Evolutionary conservation across 2,329 filamentous ascomycete species (phyloP).

Genomic region (Chaetomium strumarium): DNA sequence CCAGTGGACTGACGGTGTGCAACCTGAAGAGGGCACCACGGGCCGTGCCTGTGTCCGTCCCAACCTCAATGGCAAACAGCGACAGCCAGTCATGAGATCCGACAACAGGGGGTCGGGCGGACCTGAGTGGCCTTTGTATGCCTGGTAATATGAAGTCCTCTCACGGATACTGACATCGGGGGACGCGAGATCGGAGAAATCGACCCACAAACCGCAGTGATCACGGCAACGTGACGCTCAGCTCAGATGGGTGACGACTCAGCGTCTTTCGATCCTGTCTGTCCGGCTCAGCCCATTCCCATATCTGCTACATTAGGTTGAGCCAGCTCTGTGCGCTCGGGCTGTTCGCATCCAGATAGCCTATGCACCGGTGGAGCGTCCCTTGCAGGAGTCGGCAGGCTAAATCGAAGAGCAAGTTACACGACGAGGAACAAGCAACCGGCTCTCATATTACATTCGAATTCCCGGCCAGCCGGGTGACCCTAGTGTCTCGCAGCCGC

Average conservation of each 20-base stretch:
- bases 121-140: constrained; percentile 16
- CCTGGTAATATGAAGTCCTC: constrained; percentile 9
- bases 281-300: constrained; percentile 8
- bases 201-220: not conserved
- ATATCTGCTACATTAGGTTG: constrained; percentile 1
- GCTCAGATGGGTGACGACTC: constrained; percentile 7
- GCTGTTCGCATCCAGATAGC: not conserved
- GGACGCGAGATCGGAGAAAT: constrained; percentile 5
- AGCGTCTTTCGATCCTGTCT: constrained; percentile 2
- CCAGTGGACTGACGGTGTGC: not conserved
- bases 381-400: constrained; percentile 23
- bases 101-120: constrained; percentile 8
- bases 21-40: not conserved
- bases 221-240: not conserved
- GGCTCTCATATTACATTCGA: not conserved
- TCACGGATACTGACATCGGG: constrained; percentile 21
- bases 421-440: constrained; percentile 4
- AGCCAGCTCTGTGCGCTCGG: not conserved
- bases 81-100: constrained; percentile 4
- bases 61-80: not conserved
- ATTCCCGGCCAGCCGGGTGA: constrained; percentile 6
- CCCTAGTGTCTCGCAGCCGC: constrained; percentile 12
- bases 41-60: not conserved
- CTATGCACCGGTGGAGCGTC: constrained; percentile 16
- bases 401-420: constrained; percentile 15